Evolutionary conservation across 2,329 filamentous ascomycete species (phyloP).

Genomic region (Hymenoscyphus fructigenus): DNA sequence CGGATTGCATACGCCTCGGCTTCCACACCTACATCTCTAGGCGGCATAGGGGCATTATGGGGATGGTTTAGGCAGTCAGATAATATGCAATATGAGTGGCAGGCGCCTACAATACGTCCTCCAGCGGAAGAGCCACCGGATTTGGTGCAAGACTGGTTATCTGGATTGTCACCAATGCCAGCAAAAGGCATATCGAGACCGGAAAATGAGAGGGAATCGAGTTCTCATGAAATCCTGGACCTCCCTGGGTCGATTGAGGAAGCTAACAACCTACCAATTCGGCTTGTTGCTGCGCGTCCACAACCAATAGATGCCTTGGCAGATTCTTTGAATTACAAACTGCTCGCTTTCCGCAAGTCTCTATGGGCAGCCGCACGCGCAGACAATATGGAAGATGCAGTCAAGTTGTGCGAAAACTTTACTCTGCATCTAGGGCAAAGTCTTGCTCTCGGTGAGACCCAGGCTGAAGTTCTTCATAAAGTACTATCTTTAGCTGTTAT

Average conservation of each 20-base stretch:
- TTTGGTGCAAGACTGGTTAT: constrained; percentile 22
- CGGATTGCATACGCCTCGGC: constrained; percentile 31
- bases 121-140: constrained; percentile 6
- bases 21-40: neutral
- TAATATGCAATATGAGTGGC: constrained; percentile 34
- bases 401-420: constrained; percentile 22
- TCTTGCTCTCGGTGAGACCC: constrained; percentile 27
- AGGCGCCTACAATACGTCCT: constrained; percentile 30
- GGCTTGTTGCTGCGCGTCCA: neutral
- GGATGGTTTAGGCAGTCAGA: constrained; percentile 18
- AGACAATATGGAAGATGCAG: neutral
- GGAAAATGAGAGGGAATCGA: neutral
- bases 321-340: neutral
- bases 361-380: neutral
- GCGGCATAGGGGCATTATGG: neutral
- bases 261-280: neutral
- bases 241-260: neutral
- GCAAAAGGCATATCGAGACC: neutral
- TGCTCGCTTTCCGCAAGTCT: neutral
- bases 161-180: constrained; percentile 17
- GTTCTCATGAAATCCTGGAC: neutral
- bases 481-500: constrained; percentile 18
- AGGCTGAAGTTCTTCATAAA: constrained; percentile 16
- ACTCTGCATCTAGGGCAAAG: constrained; percentile 25
- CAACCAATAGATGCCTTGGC: neutral